Evolutionary conservation across 2,329 filamentous ascomycete species (phyloP), one percentile per base, ranked within the genome.

Genomic region (Colletotrichum sp.): DNA sequence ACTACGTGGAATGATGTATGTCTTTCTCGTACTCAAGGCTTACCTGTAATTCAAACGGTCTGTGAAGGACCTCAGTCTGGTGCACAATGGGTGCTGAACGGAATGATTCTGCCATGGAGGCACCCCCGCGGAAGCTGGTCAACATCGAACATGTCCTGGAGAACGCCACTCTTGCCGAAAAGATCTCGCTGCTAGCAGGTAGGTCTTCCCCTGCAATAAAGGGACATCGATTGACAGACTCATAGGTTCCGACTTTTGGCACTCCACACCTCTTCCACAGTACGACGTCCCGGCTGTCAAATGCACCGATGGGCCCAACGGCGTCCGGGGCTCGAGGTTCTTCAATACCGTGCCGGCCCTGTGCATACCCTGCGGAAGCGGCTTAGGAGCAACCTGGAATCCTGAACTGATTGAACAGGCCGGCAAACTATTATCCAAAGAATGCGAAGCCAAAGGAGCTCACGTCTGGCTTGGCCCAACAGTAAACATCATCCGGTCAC

Each of bases 271-370:
- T 12, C 85, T 94, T 8, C 90, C 91, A 12, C 82, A 90, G 21
- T 88, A 92, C 79, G 89, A 90, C 2, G 88, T 94, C 32, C 93
- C 92, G 4, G 91, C 92, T 0, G 86, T 94, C 49, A 91, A 93
- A 62, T 88, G 93, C 63, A 90, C 91, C 36, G 93, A 95, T 79
- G 93, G 93, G 0, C 93, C 93, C 34, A 94, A 94, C 81, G 93
- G 93, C 68, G 90, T 93, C 39, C 88, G 93, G 77, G 93, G 93
- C 69, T 92, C 90, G 55, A 91, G 90, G 79, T 94, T 93, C 87
- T 94, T 94, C 84, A 91, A 92, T 79, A 91, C 92, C 59, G 84
- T 88, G 26, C 87, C 86, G 18, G 89, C 91, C 1, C 90, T 91
- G 18, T 92, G 91, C 79, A 89, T 93, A 78, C 91, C 91, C 7